phyloP scores from a whole-genome alignment of 2,329 filamentous ascomycete genomes.

The Stromatinia cepivora region DNA sequence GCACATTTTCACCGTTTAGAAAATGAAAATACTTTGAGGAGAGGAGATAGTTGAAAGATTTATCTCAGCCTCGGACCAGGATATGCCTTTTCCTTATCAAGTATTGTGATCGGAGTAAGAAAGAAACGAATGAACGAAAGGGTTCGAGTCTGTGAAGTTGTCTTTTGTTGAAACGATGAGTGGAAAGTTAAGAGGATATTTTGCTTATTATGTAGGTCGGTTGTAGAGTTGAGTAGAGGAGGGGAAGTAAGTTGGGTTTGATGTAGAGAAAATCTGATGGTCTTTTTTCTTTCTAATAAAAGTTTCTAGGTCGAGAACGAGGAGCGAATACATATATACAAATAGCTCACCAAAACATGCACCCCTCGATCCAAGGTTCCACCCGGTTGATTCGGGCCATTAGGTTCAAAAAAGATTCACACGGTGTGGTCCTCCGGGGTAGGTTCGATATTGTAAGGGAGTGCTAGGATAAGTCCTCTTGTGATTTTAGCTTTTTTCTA shows the following conservation, averaged over 20 bases:
- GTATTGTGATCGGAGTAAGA: constrained; percentile 6
- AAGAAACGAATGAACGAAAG: neutral
- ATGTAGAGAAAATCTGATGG: constrained; percentile 23
- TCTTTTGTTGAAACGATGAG: neutral
- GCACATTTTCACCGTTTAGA: constrained; percentile 48
- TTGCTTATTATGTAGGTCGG: neutral
- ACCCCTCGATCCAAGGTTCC: constrained; percentile 35
- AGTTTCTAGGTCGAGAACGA: constrained; percentile 17
- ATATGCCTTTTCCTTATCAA: constrained; percentile 13
- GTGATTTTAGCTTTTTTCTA: constrained; percentile 7
- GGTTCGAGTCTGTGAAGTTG: neutral
- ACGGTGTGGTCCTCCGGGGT: constrained; percentile 27
- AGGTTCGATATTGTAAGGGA: constrained; percentile 19
- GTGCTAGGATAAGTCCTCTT: constrained; percentile 4
- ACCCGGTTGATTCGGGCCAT: constrained; percentile 34
- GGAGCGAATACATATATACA: constrained; percentile 35
- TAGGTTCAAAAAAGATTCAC: constrained; percentile 20
- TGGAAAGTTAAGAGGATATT: neutral
- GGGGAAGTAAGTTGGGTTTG: constrained; percentile 16
- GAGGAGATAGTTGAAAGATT: constrained; percentile 8
- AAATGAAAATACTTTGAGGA: neutral
- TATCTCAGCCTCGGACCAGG: constrained; percentile 18
- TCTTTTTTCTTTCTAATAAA: constrained; percentile 1
- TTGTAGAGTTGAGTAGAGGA: neutral
- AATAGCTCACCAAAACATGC: constrained; percentile 24